phyloP scores from a whole-genome alignment of 257 asterid species.

The Rehmannia glutinosa region DNA sequence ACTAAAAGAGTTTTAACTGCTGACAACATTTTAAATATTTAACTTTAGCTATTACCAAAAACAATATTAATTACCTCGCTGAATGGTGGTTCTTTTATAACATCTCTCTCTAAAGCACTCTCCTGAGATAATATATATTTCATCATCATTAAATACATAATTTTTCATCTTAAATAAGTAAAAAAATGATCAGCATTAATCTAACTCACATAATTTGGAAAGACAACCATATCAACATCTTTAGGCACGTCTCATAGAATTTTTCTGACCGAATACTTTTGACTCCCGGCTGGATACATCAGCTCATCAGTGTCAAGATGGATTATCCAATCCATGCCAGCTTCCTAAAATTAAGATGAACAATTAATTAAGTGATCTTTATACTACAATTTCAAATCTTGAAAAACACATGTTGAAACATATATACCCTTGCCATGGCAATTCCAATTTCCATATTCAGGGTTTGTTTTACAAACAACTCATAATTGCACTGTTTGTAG shows the following conservation, averaged over 20 bases:
- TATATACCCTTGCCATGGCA: slow-evolving; percentile 33
- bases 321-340: slow-evolving; percentile 56
- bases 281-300: slow-evolving; percentile 43
- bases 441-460: slow-evolving; percentile 30
- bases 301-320: slow-evolving; percentile 59
- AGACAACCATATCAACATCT: slow-evolving; percentile 33
- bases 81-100: slow-evolving; percentile 47
- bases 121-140: too few relatives aligned
- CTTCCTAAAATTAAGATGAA: slow-evolving; percentile 24
- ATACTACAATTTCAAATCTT: too few relatives aligned
- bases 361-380: not conserved
- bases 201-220: slow-evolving; percentile 53
- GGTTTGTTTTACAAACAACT: slow-evolving; percentile 32
- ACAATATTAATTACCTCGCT: slow-evolving; percentile 48
- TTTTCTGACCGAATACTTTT: slow-evolving; percentile 33
- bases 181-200: too few relatives aligned
- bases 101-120: slow-evolving; percentile 44
- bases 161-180: not conserved
- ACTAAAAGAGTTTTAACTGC: too few relatives aligned
- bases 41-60: too few relatives aligned
- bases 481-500: slow-evolving; percentile 35
- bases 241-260: slow-evolving; percentile 35
- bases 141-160: too few relatives aligned
- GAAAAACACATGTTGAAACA: too few relatives aligned
- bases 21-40: too few relatives aligned